phyloP scores from a whole-genome alignment of 2,329 filamentous ascomycete species.

The Coniochaeta ligniaria region DNA sequence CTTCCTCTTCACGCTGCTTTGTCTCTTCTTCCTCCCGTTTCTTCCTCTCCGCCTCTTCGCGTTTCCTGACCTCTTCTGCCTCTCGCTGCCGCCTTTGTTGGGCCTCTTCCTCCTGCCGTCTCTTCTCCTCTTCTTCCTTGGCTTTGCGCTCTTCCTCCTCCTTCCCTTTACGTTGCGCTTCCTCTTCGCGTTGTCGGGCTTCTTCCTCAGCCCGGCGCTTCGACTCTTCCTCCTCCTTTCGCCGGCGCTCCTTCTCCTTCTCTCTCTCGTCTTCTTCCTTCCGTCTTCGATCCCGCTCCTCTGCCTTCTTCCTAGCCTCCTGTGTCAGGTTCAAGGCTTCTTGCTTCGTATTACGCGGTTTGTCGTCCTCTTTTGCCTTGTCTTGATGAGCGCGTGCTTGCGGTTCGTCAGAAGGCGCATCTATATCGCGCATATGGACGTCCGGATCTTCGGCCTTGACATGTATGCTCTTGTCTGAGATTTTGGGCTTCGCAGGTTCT shows the following conservation, averaged over 20 bases:
- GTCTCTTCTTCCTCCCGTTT: slow-evolving; percentile 21
- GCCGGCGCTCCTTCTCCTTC: slow-evolving; percentile 14
- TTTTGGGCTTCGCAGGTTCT: slow-evolving; percentile 30
- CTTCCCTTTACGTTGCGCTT: slow-evolving; percentile 18
- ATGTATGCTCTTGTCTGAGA: slow-evolving; percentile 43
- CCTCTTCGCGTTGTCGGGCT: slow-evolving; percentile 16
- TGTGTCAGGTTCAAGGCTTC: slow-evolving; percentile 14
- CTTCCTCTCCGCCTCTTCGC: slow-evolving; percentile 19
- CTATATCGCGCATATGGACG: slow-evolving; percentile 47
- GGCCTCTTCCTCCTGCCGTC: slow-evolving; percentile 11
- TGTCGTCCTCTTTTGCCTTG: slow-evolving; percentile 25
- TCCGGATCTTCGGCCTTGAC: slow-evolving; percentile 52
- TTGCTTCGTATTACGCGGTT: slow-evolving; percentile 18
- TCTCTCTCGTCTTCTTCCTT: slow-evolving; percentile 18
- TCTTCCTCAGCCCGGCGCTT: slow-evolving; percentile 14
- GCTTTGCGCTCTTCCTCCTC: slow-evolving; percentile 23
- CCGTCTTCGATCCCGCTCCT: slow-evolving; percentile 25
- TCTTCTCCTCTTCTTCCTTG: slow-evolving; percentile 18
- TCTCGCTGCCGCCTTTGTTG: slow-evolving; percentile 13
- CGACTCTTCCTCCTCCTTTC: slow-evolving; percentile 18
- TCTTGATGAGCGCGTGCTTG: slow-evolving; percentile 15
- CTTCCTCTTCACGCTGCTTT: slow-evolving; percentile 25
- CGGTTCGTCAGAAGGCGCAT: slow-evolving; percentile 14
- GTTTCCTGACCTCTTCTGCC: slow-evolving; percentile 18
- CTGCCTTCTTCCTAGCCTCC: slow-evolving; percentile 23